Base-by-base conservation (phyloP, 495 filamentous ascomycete genomes). In the Astrothelium subdiscretum region DNA sequence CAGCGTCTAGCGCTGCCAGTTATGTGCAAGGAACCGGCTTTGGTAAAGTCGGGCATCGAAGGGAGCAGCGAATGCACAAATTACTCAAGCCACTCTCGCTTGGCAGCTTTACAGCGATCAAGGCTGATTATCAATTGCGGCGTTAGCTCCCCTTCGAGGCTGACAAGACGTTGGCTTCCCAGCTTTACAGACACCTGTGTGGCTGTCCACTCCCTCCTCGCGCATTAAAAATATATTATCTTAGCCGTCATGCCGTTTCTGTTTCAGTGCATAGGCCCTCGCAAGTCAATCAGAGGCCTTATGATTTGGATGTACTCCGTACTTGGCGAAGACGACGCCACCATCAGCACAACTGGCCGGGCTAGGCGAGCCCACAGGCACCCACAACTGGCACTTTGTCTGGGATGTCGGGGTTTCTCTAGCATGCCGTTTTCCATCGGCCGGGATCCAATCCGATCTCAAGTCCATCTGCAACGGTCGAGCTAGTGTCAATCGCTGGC, bases 381-480 rank as follows among this genome's bases (percentile, higher is more conserved):
- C 15, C 48, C 24, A 3, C 5, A 27, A 54, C n/a, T 8, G n/a
- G 48, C 4, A 54, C 24, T 24, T 27, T 54, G 48, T 27, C 6
- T 4, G 6, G 24, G 6, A 11, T 29, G 26, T 54, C 15, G 22
- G 48, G 48, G 48, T 5, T 54, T 29, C 24, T 29, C 48, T 24
- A 54, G 29, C 24, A 54, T 20, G 8, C 12, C 15, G 22, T 20
- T 11, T 29, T 54, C 13, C 29, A 26, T 20, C 48, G 48, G 12
- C 26, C 48, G 48, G 48, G 29, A 54, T 54, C 22, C 48, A 54
- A 54, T 54, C 48, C 48, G 48, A 54, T 54, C 48, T 54, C 48
- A 26, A 11, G 24, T 54, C n/a, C 3, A 3, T 29, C 20, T 29
- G 48, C 15, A 54, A 54, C 48, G 24, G 48, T 54, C 48, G 20